Conservation (phyloP, 2,329 filamentous ascomycete genomes). For the Aspergillus flavus region DNA sequence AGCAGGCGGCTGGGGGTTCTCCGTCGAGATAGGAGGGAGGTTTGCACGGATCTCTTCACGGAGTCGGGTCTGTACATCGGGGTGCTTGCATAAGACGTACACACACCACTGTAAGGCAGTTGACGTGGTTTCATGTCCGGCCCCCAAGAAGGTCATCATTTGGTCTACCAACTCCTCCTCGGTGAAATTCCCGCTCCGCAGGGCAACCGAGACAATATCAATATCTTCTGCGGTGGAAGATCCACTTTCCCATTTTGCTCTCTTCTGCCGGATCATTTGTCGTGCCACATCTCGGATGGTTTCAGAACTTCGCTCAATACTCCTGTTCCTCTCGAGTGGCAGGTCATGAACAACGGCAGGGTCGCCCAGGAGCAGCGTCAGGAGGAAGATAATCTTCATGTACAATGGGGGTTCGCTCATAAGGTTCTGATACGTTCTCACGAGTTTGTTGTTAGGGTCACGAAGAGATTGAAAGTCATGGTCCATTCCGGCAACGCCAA, state of each 20-base stretch:
- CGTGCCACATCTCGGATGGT: conserved; percentile 68
- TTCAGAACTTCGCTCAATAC: conserved; percentile 58
- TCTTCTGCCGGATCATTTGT: conserved; percentile 72
- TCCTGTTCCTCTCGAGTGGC: conserved; percentile 71
- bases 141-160: conserved; percentile 86
- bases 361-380: conserved; percentile 64
- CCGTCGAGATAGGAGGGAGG: conserved; percentile 56
- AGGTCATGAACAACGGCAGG: conserved; percentile 62
- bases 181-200: conserved; percentile 73
- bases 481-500: conserved; percentile 71
- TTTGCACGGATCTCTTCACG: conserved; percentile 67
- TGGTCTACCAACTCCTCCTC: conserved; percentile 85
- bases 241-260: conserved; percentile 50
- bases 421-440: conserved; percentile 36
- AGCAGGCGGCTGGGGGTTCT: conserved; percentile 67
- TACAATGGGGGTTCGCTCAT: conserved; percentile 20
- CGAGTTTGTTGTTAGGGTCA: conserved; percentile 63
- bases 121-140: conserved; percentile 79
- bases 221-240: conserved; percentile 44
- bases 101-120: conserved; percentile 74
- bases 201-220: conserved; percentile 80
- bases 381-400: conserved; percentile 55
- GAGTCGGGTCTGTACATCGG: conserved; percentile 66
- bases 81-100: conserved; percentile 69
- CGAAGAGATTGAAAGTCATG: conserved; percentile 69